Evolutionary conservation across 805 yeast genomes (phyloP).

Genomic region (Isabelozyma heimii): DNA sequence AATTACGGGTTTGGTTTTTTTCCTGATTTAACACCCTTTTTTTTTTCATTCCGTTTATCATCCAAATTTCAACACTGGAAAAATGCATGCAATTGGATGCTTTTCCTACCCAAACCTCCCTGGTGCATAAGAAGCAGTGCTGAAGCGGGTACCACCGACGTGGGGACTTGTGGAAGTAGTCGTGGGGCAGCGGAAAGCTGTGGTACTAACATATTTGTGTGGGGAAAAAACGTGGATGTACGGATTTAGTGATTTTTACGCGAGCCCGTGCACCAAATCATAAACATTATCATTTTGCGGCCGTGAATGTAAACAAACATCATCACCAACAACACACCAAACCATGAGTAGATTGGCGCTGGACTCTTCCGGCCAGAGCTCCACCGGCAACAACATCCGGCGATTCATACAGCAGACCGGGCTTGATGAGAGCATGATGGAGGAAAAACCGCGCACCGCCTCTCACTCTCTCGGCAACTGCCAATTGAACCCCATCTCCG

Average conservation of each 20-base stretch:
- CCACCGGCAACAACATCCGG: slow-evolving; percentile 23
- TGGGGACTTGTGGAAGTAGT: background rate
- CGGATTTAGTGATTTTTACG: too few relatives aligned
- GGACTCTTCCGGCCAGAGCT: slow-evolving; percentile 17
- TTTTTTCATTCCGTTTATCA: too few relatives aligned
- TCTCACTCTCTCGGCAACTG: background rate
- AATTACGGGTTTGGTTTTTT: too few relatives aligned
- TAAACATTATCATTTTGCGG: background rate
- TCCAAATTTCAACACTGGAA: background rate
- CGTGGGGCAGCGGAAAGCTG: too few relatives aligned
- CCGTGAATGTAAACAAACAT: background rate
- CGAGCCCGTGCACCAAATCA: background rate
- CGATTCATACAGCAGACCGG: slow-evolving; percentile 28
- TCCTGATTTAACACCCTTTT: background rate
- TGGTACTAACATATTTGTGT: background rate
- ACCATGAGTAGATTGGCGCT: slow-evolving; percentile 6
- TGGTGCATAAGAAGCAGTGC: background rate
- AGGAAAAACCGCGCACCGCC: background rate
- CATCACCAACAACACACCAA: background rate
- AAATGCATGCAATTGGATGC: too few relatives aligned
- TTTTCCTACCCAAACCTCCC: too few relatives aligned
- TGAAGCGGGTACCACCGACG: background rate
- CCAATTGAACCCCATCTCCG: slow-evolving; percentile 1
- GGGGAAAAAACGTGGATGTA: too few relatives aligned
- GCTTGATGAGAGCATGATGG: slow-evolving; percentile 13